Percentiles rank a stretch among this genome's conserved stretches.
Evolutionary conservation across 2,329 filamentous ascomycete genomes (phyloP).

Genomic region (Cordyceps pruinosa): DNA sequence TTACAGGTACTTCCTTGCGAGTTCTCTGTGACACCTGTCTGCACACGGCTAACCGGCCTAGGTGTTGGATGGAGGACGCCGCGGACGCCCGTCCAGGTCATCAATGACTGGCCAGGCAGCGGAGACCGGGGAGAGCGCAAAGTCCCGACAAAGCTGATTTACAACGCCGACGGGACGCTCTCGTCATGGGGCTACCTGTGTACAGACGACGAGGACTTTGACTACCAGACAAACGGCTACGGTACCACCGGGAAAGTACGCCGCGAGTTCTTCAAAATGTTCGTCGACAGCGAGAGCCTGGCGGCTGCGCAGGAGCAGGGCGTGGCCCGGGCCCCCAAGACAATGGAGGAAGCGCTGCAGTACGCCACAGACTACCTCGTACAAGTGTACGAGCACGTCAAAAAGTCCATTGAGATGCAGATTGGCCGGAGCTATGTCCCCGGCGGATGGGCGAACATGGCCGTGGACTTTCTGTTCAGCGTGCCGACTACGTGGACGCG

Average conservation of each 20-base stretch:
- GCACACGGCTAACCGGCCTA: slow-evolving; percentile 6
- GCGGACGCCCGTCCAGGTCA: slow-evolving; percentile 35
- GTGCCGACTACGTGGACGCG: slow-evolving; percentile 51
- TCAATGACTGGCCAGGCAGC: slow-evolving; percentile 48
- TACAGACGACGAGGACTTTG: slow-evolving; percentile 35
- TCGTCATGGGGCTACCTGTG: slow-evolving; percentile 49
- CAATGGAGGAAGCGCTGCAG: slow-evolving; percentile 35
- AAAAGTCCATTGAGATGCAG: slow-evolving; percentile 35
- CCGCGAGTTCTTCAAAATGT: slow-evolving; percentile 50
- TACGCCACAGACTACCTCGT: slow-evolving; percentile 43
- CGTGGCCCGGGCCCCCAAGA: slow-evolving; percentile 34
- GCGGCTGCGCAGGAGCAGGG: slow-evolving; percentile 35
- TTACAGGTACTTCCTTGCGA: slow-evolving; percentile 35
- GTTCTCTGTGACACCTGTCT: too few relatives aligned
- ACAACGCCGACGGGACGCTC: slow-evolving; percentile 33
- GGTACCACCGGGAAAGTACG: slow-evolving; percentile 24
- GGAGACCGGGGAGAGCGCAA: slow-evolving; percentile 48
- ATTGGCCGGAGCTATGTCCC: slow-evolving; percentile 27
- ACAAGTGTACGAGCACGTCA: slow-evolving; percentile 42
- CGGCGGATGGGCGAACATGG: slow-evolving; percentile 37
- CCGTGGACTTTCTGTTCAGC: slow-evolving; percentile 48
- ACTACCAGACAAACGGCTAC: slow-evolving; percentile 18
- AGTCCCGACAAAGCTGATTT: slow-evolving; percentile 45
- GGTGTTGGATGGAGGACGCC: slow-evolving; percentile 33
- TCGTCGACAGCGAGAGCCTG: slow-evolving; percentile 40